Conservation (phyloP, 352 stramenopile species). For the Phytopythium ostracodes region DNA sequence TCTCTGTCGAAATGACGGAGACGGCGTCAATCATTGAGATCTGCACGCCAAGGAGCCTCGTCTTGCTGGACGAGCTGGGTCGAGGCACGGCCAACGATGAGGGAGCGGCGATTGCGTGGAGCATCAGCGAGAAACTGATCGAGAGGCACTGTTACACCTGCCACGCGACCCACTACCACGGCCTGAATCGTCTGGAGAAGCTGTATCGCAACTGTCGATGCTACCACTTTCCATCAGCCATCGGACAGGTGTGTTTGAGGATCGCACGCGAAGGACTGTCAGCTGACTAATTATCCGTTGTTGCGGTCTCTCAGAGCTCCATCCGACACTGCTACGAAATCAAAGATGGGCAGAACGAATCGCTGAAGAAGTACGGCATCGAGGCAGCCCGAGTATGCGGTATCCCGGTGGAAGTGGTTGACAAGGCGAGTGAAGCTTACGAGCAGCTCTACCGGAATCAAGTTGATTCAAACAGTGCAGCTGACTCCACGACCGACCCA, state of each 20-base stretch:
- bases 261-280: not conserved
- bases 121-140: constrained; percentile 82
- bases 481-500: constrained; percentile 9
- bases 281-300: not conserved
- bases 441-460: constrained; percentile 22
- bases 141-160: constrained; percentile 64
- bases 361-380: constrained; percentile 67
- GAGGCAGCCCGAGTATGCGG: constrained; percentile 73
- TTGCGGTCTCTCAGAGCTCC: constrained; percentile 26
- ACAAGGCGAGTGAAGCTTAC: constrained; percentile 51
- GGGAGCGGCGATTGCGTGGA: constrained; percentile 87
- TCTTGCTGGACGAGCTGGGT: constrained; percentile 91
- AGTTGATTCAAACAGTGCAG: constrained; percentile 8
- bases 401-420: constrained; percentile 55
- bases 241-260: constrained; percentile 2
- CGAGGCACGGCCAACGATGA: constrained; percentile 88
- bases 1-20: constrained; percentile 91
- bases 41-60: constrained; percentile 60
- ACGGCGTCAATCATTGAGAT: constrained; percentile 83
- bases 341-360: constrained; percentile 39
- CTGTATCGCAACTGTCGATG: constrained; percentile 63
- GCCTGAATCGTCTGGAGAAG: constrained; percentile 55
- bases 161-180: constrained; percentile 90
- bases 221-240: constrained; percentile 35
- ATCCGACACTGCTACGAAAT: constrained; percentile 60